Evolutionary conservation across 768 basidiomycete species (phyloP).

Genomic region (Psilocybe cyanescens): DNA sequence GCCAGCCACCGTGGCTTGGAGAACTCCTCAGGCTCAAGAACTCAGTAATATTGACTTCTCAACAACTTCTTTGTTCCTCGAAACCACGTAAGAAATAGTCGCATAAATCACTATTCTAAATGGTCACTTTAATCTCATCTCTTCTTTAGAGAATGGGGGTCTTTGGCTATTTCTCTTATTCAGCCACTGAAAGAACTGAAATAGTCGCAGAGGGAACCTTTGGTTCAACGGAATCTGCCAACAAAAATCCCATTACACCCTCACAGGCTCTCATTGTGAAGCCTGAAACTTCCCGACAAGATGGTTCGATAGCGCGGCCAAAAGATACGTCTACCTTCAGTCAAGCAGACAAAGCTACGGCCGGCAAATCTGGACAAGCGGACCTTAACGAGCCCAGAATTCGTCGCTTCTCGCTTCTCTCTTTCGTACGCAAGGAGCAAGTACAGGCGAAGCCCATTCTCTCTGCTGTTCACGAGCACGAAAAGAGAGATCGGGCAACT

Average conservation of each 20-base stretch:
- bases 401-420: conserved; percentile 54
- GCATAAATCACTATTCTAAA: no score
- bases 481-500: conserved; percentile 39
- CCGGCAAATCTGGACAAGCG: neutral
- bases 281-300: neutral
- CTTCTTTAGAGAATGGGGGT: conserved; percentile 13
- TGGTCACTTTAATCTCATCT: no score
- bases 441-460: conserved; percentile 37
- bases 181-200: neutral
- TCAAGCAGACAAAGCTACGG: neutral
- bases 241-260: neutral
- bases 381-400: neutral
- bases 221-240: neutral
- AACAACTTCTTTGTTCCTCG: neutral
- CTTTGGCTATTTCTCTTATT: conserved; percentile 16
- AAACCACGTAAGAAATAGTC: no score
- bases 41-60: neutral
- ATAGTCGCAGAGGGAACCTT: neutral
- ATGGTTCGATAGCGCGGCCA: neutral
- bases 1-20: neutral
- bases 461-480: conserved; percentile 39
- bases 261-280: neutral
- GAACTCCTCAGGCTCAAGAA: neutral
- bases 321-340: neutral
- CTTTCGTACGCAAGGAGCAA: conserved; percentile 35